These are phyloP conservation scores for Boletus sp. DNA, from an alignment of 1,284 basidiomycete species.

Conservation along the genomic window DNA sequence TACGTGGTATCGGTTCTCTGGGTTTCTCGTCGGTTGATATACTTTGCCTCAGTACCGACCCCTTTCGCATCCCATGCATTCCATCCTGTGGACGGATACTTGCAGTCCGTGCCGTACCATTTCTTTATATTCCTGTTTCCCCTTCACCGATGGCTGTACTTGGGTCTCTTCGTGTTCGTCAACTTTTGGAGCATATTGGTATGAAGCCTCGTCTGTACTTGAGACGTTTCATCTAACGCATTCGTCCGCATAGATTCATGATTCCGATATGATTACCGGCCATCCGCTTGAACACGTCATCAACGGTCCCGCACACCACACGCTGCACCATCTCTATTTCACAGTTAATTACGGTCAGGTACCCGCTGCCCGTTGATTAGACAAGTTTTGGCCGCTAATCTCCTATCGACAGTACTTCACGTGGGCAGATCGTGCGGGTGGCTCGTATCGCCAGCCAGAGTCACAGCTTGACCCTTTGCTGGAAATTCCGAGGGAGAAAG, in stretches of 20 bases:
- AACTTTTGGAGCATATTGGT: constrained; percentile 92
- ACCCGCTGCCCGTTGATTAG: constrained; percentile 12
- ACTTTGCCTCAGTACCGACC: constrained; percentile 70
- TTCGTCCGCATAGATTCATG: constrained; percentile 71
- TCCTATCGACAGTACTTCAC: constrained; percentile 77
- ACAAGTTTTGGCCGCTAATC: constrained; percentile 7
- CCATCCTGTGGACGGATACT: constrained; percentile 93
- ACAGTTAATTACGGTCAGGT: constrained; percentile 87
- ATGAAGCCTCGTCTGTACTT: constrained; percentile 13
- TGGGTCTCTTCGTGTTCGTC: constrained; percentile 81
- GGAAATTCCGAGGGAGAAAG: constrained; percentile 52
- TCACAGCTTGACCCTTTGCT: constrained; percentile 83
- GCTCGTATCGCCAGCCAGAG: constrained; percentile 85
- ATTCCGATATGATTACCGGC: constrained; percentile 99
- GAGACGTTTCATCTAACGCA: constrained; percentile 5
- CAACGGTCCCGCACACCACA: constrained; percentile 98
- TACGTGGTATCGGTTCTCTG: constrained; percentile 39
- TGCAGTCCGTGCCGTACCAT: constrained; percentile 94
- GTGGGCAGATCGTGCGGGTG: constrained; percentile 82
- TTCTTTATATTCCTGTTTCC: constrained; percentile 91
- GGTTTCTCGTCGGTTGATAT: constrained; percentile 4
- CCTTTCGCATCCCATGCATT: constrained; percentile 97
- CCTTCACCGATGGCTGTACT: constrained; percentile 79
- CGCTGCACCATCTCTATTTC: constrained; percentile 93
- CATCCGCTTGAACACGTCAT: constrained; percentile 86